phyloP scores from a whole-genome alignment of 2,329 filamentous ascomycete species.

The Ilyonectria sp. region DNA sequence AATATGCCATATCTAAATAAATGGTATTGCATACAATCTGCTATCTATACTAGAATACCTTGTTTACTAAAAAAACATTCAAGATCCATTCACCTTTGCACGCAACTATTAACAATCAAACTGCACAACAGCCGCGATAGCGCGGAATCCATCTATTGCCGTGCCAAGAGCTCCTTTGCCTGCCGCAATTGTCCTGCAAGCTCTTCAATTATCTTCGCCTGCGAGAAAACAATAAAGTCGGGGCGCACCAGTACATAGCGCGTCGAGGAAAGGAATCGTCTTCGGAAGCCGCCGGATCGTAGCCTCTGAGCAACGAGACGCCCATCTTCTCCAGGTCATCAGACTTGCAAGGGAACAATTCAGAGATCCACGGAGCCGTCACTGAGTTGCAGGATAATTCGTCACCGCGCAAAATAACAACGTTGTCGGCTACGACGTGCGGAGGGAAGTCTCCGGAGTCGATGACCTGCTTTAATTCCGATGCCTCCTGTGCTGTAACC shows the following conservation, averaged over 20 bases:
- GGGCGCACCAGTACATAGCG: neutral
- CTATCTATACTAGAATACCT: too few relatives aligned
- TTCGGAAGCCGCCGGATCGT: neutral
- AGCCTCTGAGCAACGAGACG: neutral
- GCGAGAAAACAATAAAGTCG: neutral
- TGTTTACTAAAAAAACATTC: too few relatives aligned
- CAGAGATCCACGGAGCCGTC: neutral
- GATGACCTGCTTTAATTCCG: neutral
- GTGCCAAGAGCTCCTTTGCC: too few relatives aligned
- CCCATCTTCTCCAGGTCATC: neutral
- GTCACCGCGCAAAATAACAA: neutral
- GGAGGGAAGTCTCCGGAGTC: neutral
- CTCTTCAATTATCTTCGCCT: neutral
- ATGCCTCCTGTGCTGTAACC: neutral
- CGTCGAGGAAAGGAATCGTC: neutral
- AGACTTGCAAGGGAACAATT: neutral
- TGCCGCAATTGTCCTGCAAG: too few relatives aligned
- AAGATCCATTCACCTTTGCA: too few relatives aligned
- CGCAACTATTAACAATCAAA: too few relatives aligned
- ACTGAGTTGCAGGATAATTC: neutral
- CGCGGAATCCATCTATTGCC: too few relatives aligned
- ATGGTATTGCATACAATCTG: too few relatives aligned
- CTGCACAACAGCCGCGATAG: too few relatives aligned
- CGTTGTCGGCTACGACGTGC: neutral
- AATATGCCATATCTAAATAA: too few relatives aligned